Evolutionary conservation across 192 early-diverging fungal species (phyloP).

Genomic region (Dispira simplex): DNA sequence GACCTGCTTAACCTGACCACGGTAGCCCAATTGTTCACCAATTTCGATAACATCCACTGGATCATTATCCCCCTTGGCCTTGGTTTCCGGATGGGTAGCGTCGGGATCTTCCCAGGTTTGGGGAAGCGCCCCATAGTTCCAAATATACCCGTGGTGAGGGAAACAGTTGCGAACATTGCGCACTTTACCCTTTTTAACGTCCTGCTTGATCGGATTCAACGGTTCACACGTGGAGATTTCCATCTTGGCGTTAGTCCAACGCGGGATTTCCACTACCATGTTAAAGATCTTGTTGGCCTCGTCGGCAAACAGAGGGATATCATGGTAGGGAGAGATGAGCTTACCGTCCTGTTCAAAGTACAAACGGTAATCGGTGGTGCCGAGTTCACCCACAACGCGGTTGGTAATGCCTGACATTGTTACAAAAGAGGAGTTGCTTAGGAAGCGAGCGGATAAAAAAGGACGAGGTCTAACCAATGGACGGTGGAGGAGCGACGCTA

Average conservation of each 20-base stretch:
- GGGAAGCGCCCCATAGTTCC: constrained; percentile 99
- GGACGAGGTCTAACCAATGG: background rate
- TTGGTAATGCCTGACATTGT: constrained; percentile 55
- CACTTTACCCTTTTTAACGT: constrained; percentile 98
- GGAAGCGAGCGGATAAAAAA: background rate
- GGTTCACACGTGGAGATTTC: constrained; percentile 95
- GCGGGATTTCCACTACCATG: constrained; percentile 97
- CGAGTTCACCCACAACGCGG: constrained; percentile 70
- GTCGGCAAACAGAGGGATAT: constrained; percentile 93
- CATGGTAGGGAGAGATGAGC: constrained; percentile 90
- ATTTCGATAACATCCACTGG: constrained; percentile 98
- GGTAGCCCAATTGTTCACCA: constrained; percentile 81
- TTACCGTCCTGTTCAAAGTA: constrained; percentile 64
- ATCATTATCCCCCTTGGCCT: constrained; percentile 93
- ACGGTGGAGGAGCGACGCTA: constrained; percentile 5
- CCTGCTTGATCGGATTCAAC: constrained; percentile 99
- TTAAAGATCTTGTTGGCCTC: constrained; percentile 83
- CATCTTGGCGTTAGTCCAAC: constrained; percentile 98
- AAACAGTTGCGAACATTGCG: constrained; percentile 97
- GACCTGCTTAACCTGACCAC: constrained; percentile 98
- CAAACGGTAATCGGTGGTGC: constrained; percentile 19
- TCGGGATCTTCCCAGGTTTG: constrained; percentile 99
- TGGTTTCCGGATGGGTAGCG: constrained; percentile 80
- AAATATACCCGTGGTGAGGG: constrained; percentile 99
- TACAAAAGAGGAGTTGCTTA: constrained; percentile 6